These are phyloP conservation scores for Asterionellopsis glacialis DNA, from an alignment of 108 stramenopile genomes.

Conservation along the genomic window DNA sequence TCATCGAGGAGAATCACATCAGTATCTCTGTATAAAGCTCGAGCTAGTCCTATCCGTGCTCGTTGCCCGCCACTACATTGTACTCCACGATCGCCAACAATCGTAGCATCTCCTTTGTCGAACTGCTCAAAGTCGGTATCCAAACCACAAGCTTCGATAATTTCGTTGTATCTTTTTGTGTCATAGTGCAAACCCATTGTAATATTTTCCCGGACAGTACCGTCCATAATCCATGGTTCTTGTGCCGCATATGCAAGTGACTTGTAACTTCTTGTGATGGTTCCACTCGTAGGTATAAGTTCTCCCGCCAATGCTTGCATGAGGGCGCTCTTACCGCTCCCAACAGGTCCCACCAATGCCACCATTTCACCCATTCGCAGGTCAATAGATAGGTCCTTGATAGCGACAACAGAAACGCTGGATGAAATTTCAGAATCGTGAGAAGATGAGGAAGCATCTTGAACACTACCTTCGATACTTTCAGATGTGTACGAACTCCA, in stretches of 20 bases:
- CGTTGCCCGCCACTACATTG: constrained; percentile 93
- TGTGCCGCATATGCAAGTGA: constrained; percentile 83
- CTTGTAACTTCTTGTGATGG: constrained; percentile 26
- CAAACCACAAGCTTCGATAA: constrained; percentile 73
- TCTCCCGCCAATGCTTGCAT: constrained; percentile 65
- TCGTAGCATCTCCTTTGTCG: constrained; percentile 74
- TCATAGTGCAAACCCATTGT: constrained; percentile 55
- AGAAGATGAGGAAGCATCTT: background rate
- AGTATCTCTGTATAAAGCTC: constrained; percentile 56
- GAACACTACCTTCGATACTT: background rate
- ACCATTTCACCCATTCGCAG: constrained; percentile 43
- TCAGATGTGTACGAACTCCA: constrained; percentile 25
- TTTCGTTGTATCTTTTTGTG: constrained; percentile 47
- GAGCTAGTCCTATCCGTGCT: constrained; percentile 80
- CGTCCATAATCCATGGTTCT: constrained; percentile 91
- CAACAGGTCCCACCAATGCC: constrained; percentile 62
- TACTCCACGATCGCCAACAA: constrained; percentile 91
- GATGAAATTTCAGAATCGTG: background rate
- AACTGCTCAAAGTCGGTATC: constrained; percentile 65
- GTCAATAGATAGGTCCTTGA: constrained; percentile 40
- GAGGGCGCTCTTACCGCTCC: constrained; percentile 63
- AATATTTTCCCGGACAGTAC: constrained; percentile 85
- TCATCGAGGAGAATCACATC: constrained; percentile 87
- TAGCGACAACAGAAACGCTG: constrained; percentile 34
- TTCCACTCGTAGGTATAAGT: constrained; percentile 39